Evolutionary conservation across 257 asterid species (phyloP).

Genomic region (Phtheirospermum japonicum): DNA sequence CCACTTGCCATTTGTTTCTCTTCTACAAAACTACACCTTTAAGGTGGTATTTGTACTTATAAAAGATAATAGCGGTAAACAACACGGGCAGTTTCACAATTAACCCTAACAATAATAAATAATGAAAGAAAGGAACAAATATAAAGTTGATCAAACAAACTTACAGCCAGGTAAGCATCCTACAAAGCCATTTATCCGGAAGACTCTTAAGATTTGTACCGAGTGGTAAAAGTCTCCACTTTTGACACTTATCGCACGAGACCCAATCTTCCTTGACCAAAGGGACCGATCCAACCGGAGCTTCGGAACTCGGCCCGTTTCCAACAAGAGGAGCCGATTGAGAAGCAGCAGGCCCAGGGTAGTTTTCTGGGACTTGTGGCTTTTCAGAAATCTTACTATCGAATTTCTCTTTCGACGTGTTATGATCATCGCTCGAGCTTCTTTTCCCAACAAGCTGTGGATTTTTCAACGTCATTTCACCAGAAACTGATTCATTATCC

Average conservation of each 20-base stretch:
- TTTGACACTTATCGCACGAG: slow-evolving; percentile 72
- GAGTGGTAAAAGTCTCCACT: slow-evolving; percentile 94
- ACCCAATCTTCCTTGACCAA: slow-evolving; percentile 88
- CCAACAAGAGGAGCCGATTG: slow-evolving; percentile 42
- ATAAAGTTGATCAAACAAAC: slow-evolving; percentile 35
- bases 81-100: neutral
- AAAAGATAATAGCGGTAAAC: neutral
- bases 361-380: slow-evolving; percentile 34
- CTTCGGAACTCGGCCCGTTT: slow-evolving; percentile 49
- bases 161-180: slow-evolving; percentile 98
- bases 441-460: slow-evolving; percentile 42
- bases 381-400: slow-evolving; percentile 41
- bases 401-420: slow-evolving; percentile 43
- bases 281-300: slow-evolving; percentile 55
- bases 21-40: neutral
- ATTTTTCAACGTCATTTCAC: slow-evolving; percentile 51
- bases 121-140: slow-evolving; percentile 4
- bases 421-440: slow-evolving; percentile 36
- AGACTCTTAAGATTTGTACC: slow-evolving; percentile 80
- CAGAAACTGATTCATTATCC: slow-evolving; percentile 57
- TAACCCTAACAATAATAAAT: slow-evolving; percentile 1
- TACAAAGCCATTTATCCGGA: slow-evolving; percentile 89
- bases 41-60: neutral
- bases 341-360: slow-evolving; percentile 37
- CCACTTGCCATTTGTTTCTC: neutral